Base-by-base conservation (phyloP, 768 basidiomycete species). In the Mycena latifolia region DNA sequence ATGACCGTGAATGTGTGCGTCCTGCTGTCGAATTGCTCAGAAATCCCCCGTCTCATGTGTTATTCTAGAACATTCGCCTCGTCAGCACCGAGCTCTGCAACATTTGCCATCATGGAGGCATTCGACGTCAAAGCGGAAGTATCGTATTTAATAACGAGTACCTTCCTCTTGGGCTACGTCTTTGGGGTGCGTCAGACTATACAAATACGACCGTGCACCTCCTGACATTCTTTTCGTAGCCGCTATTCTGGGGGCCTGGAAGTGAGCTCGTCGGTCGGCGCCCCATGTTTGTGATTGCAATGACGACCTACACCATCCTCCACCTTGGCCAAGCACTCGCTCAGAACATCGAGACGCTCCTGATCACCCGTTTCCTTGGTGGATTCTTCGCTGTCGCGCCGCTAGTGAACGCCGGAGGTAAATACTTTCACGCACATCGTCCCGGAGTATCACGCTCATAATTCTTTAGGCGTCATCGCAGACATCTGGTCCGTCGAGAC, bases 321-420 rank as follows among this genome's bases (percentile, higher is more conserved):
- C 83, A 83, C 66, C 77, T 92, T 24, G 89, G 87, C 5, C 87
- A 89, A 77, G 86, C 88, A 0, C 81, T 91, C 9, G 87, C 88
- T 0, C 78, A 77, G 4, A 89, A 90, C 73, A 85, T 90, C 51
- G 78, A 82, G 63, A 88, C 88, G 0, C 76, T 91, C 12, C 77
- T 91, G 10, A 71, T 89, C 22, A 87, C 87, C 2, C 83, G 91
- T 5, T 90, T 90, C 73, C 71, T 92, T 25, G 83, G 82, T 20
- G 90, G 90, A 8, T 83, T 89, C 69, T 90, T 89, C 67, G 90
- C 86, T 20, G 84, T 84, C 7, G 84, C 87, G 0, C 89, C 89
- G 3, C 55, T 90, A 41, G 86, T 86, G 8, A 89, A 85, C 67
- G 79, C 81, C 28, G 89, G 88, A 57, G 86, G 86, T 76, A 63